phyloP scores from a whole-genome alignment of 2,329 filamentous ascomycete species.

The Alternaria sp. region DNA sequence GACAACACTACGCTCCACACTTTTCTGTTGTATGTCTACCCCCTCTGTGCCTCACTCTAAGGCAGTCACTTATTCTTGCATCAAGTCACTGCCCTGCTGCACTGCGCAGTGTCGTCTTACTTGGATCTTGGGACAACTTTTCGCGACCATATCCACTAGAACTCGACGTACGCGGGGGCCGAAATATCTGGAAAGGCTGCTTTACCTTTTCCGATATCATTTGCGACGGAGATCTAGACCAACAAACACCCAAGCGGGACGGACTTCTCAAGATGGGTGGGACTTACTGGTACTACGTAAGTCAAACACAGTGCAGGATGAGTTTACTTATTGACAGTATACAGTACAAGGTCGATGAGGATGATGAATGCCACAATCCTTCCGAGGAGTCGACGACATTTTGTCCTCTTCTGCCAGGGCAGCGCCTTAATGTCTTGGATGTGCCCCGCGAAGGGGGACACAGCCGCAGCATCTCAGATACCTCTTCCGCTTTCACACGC shows the following conservation, averaged over 20 bases:
- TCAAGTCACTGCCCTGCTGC: slow-evolving; percentile 48
- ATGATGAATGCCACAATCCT: slow-evolving; percentile 77
- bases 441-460: slow-evolving; percentile 71
- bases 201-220: slow-evolving; percentile 86
- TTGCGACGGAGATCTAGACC: slow-evolving; percentile 71
- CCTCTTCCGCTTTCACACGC: slow-evolving; percentile 74
- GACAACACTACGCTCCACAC: slow-evolving; percentile 68
- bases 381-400: slow-evolving; percentile 74
- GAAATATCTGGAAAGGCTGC: slow-evolving; percentile 83
- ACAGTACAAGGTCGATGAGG: slow-evolving; percentile 85
- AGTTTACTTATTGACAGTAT: slow-evolving; percentile 20
- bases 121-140: slow-evolving; percentile 98
- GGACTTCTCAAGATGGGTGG: slow-evolving; percentile 91
- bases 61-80: slow-evolving; percentile 28
- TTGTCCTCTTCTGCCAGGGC: slow-evolving; percentile 87
- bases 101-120: slow-evolving; percentile 74
- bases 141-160: slow-evolving; percentile 78
- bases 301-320: slow-evolving; percentile 43
- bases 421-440: slow-evolving; percentile 82
- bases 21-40: slow-evolving; percentile 56
- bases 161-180: slow-evolving; percentile 75
- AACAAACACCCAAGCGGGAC: slow-evolving; percentile 64
- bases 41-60: slow-evolving; percentile 20
- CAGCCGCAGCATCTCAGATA: slow-evolving; percentile 70
- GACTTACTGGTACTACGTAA: slow-evolving; percentile 94